These are phyloP conservation scores for Neurospora sp. DNA, from an alignment of 495 filamentous ascomycete species.

Conservation along the genomic window DNA sequence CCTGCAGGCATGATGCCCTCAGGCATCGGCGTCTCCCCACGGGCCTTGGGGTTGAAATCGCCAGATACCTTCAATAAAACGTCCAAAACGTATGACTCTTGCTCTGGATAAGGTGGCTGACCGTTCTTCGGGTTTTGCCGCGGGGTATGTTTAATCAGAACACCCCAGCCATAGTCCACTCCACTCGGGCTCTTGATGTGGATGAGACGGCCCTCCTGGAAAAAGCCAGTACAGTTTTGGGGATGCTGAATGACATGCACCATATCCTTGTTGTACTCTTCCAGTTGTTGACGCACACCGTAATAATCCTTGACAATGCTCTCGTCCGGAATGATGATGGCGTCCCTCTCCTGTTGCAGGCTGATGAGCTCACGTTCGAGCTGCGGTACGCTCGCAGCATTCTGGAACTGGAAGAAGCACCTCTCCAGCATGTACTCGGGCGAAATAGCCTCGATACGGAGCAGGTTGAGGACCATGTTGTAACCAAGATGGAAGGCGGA, in stretches of 20 bases:
- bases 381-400: constrained; percentile 68
- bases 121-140: constrained; percentile 50
- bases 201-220: constrained; percentile 76
- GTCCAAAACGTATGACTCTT: constrained; percentile 71
- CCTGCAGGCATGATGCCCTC: constrained; percentile 16
- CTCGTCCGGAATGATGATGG: constrained; percentile 74
- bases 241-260: constrained; percentile 82
- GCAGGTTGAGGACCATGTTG: constrained; percentile 96
- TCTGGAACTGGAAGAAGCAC: constrained; percentile 98
- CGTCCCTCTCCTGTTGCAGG: constrained; percentile 59
- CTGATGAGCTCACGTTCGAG: constrained; percentile 71
- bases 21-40: constrained; percentile 25
- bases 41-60: constrained; percentile 26
- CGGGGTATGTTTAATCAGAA: constrained; percentile 58
- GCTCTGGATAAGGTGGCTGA: constrained; percentile 52
- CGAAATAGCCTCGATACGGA: constrained; percentile 90
- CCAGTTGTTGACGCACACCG: constrained; percentile 68
- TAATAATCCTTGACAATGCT: constrained; percentile 85
- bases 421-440: constrained; percentile 94
- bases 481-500: constrained; percentile 98
- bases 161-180: constrained; percentile 87
- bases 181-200: constrained; percentile 59
- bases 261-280: constrained; percentile 75
- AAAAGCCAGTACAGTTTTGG: constrained; percentile 65
- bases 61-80: constrained; percentile 65